Evolutionary conservation across 2,329 filamentous ascomycete genomes (phyloP).

Genomic region (Aspergillus novofumigatus): DNA sequence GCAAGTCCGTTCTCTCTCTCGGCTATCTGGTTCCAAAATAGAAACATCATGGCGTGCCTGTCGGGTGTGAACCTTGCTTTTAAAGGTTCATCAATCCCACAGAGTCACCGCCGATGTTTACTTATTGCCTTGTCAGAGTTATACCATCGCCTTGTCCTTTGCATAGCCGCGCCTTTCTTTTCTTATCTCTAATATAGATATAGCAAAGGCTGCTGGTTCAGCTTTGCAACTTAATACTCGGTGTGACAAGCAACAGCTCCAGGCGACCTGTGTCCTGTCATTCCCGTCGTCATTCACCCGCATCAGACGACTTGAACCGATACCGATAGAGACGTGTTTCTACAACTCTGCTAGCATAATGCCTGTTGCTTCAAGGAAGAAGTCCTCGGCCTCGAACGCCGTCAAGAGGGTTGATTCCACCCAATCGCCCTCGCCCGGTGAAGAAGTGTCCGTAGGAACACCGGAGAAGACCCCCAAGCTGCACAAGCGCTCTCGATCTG

Average conservation of each 20-base stretch:
- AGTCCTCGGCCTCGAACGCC: constrained; percentile 4
- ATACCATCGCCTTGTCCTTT: constrained; percentile 17
- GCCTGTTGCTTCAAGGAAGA: constrained; percentile 17
- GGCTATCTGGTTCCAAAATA: constrained; percentile 21
- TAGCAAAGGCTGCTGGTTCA: constrained; percentile 40
- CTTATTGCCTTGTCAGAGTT: constrained; percentile 10
- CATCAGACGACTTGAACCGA: neutral
- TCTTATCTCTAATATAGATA: constrained; percentile 27
- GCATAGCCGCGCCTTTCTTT: constrained; percentile 23
- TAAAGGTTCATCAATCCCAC: constrained; percentile 21
- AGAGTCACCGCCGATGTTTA: constrained; percentile 6
- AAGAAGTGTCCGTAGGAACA: constrained; percentile 44
- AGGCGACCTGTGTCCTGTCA: constrained; percentile 12
- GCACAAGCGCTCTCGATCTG: constrained; percentile 91
- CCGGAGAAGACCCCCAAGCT: constrained; percentile 71
- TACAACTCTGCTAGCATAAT: constrained; percentile 8
- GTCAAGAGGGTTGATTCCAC: constrained; percentile 12
- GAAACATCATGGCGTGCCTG: constrained; percentile 18
- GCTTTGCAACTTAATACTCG: constrained; percentile 32
- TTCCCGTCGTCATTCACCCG: constrained; percentile 6
- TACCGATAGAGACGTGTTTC: neutral
- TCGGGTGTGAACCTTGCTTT: constrained; percentile 10
- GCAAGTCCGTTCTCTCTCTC: constrained; percentile 10
- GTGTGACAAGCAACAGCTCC: constrained; percentile 8
- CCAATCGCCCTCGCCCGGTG: constrained; percentile 39